Evolutionary conservation across 2,329 filamentous ascomycete species (phyloP).

Genomic region (Phialophora chinensis): DNA sequence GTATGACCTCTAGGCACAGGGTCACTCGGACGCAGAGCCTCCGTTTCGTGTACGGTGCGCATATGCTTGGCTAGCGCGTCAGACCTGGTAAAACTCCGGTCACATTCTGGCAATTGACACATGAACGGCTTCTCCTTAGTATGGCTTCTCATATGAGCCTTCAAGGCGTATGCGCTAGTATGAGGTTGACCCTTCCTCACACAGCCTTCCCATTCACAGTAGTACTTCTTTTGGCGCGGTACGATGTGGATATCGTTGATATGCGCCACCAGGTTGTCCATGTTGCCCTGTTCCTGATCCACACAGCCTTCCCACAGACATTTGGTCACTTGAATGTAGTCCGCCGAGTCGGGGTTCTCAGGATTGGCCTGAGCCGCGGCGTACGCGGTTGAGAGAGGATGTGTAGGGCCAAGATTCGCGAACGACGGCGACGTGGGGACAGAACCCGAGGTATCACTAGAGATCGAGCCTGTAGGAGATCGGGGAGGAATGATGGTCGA

Average conservation of each 20-base stretch:
- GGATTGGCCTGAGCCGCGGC: constrained; percentile 44
- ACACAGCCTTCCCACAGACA: constrained; percentile 80
- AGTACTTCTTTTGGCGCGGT: constrained; percentile 91
- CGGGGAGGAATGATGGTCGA: constrained; percentile 44
- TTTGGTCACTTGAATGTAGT: constrained; percentile 67
- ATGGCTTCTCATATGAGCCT: constrained; percentile 97
- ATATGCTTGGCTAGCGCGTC: constrained; percentile 98
- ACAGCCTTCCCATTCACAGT: constrained; percentile 97
- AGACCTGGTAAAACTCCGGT: constrained; percentile 92
- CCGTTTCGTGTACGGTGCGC: constrained; percentile 97
- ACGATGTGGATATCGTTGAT: constrained; percentile 95
- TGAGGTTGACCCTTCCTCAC: constrained; percentile 86
- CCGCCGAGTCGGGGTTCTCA: constrained; percentile 38
- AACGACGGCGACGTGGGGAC: constrained; percentile 74
- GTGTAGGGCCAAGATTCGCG: constrained; percentile 58
- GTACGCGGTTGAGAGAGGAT: constrained; percentile 42
- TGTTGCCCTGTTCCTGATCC: constrained; percentile 74
- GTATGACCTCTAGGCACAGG: constrained; percentile 50
- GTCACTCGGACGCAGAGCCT: constrained; percentile 76
- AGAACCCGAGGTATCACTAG: constrained; percentile 87
- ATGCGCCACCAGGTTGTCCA: constrained; percentile 81
- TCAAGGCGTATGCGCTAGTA: constrained; percentile 92
- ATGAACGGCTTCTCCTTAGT: constrained; percentile 98
- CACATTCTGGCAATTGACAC: constrained; percentile 94
- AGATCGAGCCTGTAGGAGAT: constrained; percentile 72